Conservation (phyloP, 129 eudicot genomes). For the Artemisia argyi region DNA sequence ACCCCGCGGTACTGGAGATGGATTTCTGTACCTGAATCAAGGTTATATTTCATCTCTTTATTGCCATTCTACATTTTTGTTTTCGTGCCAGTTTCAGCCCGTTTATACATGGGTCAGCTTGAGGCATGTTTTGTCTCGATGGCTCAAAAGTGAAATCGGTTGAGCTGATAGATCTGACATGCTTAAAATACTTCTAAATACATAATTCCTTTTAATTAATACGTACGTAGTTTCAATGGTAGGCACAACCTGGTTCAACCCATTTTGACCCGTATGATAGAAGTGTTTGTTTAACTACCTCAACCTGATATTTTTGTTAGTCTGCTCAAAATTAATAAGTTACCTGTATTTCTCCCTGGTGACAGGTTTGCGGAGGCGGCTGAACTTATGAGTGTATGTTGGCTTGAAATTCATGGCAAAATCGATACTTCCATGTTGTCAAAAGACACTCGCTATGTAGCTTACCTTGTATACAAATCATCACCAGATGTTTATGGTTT, state of each 20-base stretch:
- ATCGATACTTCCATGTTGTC: constrained; percentile 53
- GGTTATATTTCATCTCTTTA: background rate
- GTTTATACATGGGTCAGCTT: too few species aligned
- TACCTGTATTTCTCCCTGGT: too few species aligned
- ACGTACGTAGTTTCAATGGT: too few species aligned
- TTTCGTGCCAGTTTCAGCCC: too few species aligned
- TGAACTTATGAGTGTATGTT: constrained; percentile 68
- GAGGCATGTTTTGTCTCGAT: too few species aligned
- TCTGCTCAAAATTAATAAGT: background rate
- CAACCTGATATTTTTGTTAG: background rate
- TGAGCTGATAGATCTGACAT: too few species aligned
- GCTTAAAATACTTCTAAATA: too few species aligned
- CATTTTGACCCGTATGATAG: too few species aligned
- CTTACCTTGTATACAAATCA: constrained; percentile 66
- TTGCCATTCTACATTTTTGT: background rate
- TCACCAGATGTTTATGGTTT: constrained; percentile 42
- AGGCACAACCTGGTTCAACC: too few species aligned
- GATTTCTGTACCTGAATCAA: constrained; percentile 58
- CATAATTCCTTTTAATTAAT: too few species aligned
- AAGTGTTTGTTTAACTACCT: too few species aligned
- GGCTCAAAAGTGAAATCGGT: too few species aligned
- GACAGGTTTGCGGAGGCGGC: constrained; percentile 43
- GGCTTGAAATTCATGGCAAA: constrained; percentile 73
- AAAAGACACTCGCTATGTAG: constrained; percentile 46
- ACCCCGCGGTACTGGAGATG: constrained; percentile 73